Base-by-base conservation (phyloP, 208 protist genomes). In the Leishmania braziliensis region DNA sequence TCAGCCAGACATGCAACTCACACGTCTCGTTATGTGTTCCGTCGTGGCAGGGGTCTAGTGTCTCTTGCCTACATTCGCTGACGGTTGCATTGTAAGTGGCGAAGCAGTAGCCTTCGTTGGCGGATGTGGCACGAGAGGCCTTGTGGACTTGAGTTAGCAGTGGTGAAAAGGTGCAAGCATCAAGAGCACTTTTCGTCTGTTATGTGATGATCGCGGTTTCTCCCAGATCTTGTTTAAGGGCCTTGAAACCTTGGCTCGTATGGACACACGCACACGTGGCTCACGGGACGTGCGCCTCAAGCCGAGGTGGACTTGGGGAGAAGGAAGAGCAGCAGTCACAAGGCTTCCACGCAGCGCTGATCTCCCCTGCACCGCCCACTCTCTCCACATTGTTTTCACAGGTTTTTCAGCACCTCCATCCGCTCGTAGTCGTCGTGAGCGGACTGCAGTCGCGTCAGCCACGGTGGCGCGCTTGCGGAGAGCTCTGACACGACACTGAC, bases 391-490 rank as follows among this genome's bases (percentile, higher is more conserved):
- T 1, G 48, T 33, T 71, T 29, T 77, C 63, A 82, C 10, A 86
- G 5, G 20, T 54, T 66, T 69, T 88, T 90, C 23, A 94, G 81
- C 20, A 92, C 75, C 46, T 80, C 82, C 39, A 86, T 77, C 50
- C 90, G 79, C 54, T 94, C 91, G 74, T 88, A 91, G 72, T 94
- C 91, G 60, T 94, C 89, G 33, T 78, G 79, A 18, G 87, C 86
- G 1, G 72, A 75, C 29, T 81, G 79, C 74, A 92, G 72, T 1
- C 75, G 72, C 39, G 78, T 75, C 71, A 92, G 62, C 83, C 88
- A 91, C 63, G 20, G 62, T 8, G 86, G 85, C 26, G 78, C 77
- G 54, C 4, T 77, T n/a, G 12, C 9, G 6, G 88, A 80, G 2
- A 89, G 60, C 65, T 60, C 46, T 18, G 66, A 12, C 43, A 75